Conservation (phyloP, 352 stramenopile species). For the Elongisporangium undulatum region DNA sequence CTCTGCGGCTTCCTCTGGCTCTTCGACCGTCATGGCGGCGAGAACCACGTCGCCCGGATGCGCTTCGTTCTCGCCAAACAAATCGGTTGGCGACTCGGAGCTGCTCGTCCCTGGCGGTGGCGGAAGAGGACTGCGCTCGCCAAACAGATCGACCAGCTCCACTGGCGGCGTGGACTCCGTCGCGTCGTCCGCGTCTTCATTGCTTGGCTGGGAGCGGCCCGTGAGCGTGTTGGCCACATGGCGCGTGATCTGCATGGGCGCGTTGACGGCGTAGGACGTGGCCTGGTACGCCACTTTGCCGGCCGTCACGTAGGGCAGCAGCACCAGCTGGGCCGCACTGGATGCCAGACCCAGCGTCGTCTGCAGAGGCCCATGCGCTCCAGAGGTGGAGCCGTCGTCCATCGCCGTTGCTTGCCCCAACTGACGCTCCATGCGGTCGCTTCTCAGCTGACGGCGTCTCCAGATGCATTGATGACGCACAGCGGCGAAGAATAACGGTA, state of each 20-base stretch:
- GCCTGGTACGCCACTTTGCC: constrained; percentile 52
- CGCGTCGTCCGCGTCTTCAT: constrained; percentile 1
- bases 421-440: neutral
- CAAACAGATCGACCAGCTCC: constrained; percentile 42
- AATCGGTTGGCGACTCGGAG: constrained; percentile 13
- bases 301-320: constrained; percentile 57
- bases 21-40: constrained; percentile 1
- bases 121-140: constrained; percentile 15
- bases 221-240: constrained; percentile 38
- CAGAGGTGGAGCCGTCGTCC: neutral
- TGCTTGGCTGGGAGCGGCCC: neutral
- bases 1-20: neutral
- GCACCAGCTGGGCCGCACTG: constrained; percentile 49
- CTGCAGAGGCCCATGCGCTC: constrained; percentile 19
- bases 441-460: neutral
- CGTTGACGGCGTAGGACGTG: constrained; percentile 50
- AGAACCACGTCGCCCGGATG: neutral
- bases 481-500: neutral
- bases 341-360: constrained; percentile 53
- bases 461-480: neutral
- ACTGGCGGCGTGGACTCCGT: neutral
- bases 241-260: constrained; percentile 49
- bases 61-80: constrained; percentile 9
- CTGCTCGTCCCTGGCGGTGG: constrained; percentile 8
- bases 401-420: neutral